Conservation (phyloP, 306 rosid species). For the Sechiopsis laciniata region DNA sequence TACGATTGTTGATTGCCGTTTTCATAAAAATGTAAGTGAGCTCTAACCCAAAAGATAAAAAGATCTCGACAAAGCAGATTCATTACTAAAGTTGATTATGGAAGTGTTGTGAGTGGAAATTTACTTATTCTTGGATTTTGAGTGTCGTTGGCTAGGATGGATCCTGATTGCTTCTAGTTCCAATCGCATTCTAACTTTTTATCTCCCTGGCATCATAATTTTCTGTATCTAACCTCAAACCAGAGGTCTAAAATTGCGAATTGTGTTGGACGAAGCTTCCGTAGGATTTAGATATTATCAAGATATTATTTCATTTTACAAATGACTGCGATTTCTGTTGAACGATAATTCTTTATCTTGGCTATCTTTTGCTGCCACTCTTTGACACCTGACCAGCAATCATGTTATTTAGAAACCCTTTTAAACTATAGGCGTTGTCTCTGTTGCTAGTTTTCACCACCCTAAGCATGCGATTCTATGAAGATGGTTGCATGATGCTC, state of each 20-base stretch:
- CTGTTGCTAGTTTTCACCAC: neutral
- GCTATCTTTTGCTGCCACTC: slow-evolving; percentile 1
- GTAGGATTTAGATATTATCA: neutral
- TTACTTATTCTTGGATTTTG: neutral
- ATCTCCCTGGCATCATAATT: neutral
- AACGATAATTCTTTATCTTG: neutral
- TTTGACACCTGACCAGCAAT: neutral
- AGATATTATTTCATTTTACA: neutral
- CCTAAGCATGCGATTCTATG: neutral
- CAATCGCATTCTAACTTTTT: neutral
- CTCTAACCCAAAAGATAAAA: neutral
- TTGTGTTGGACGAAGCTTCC: neutral
- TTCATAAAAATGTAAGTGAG: too few relatives aligned
- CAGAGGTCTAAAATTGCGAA: neutral
- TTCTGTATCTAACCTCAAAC: neutral
- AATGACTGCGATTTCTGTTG: neutral
- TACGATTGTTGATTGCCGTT: too few relatives aligned
- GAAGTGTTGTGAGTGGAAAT: neutral
- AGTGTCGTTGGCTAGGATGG: neutral
- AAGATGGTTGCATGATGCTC: neutral
- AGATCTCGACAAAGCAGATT: neutral
- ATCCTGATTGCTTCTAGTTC: neutral
- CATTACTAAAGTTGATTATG: neutral
- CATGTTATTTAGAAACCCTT: neutral
- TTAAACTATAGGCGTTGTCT: neutral